A percentile compares a stretch with the other conserved stretches of the same genome.
These are phyloP conservation scores for Sphaerulina vaccinii DNA, from an alignment of 2,329 filamentous ascomycete genomes.

Conservation along the genomic window DNA sequence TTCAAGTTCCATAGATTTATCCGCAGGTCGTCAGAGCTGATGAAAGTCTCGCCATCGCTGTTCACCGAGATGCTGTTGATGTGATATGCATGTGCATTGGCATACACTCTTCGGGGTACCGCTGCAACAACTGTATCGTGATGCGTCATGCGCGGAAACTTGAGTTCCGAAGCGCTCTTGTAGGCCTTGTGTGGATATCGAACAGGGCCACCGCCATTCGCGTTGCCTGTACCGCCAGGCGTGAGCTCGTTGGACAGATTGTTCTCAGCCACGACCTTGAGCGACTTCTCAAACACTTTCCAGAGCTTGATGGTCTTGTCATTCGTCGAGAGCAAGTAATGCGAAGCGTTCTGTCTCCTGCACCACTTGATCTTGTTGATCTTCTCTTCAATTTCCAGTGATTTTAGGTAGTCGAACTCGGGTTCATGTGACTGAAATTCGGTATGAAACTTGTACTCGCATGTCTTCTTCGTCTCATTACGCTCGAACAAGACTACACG, in stretches of 20 bases:
- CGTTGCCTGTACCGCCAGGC: slow-evolving; percentile 60
- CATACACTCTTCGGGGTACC: slow-evolving; percentile 91
- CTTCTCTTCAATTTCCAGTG: slow-evolving; percentile 98
- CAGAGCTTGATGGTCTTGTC: slow-evolving; percentile 99
- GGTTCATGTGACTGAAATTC: slow-evolving; percentile 99
- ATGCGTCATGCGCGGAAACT: slow-evolving; percentile 92
- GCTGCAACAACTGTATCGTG: slow-evolving; percentile 98
- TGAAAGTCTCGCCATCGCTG: slow-evolving; percentile 98
- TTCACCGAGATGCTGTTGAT: slow-evolving; percentile 99
- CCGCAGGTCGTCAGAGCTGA: slow-evolving; percentile 94
- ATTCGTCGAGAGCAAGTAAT: slow-evolving; percentile 97
- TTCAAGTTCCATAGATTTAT: slow-evolving; percentile 99
- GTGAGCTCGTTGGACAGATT: slow-evolving; percentile 95
- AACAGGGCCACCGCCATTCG: slow-evolving; percentile 74
- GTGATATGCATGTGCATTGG: slow-evolving; percentile 97
- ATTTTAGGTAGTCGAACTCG: slow-evolving; percentile 99
- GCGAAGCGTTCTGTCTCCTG: slow-evolving; percentile 93
- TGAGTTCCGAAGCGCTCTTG: slow-evolving; percentile 76
- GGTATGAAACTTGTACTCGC: slow-evolving; percentile 99
- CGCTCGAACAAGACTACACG: slow-evolving; percentile 84
- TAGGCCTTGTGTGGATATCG: slow-evolving; percentile 73
- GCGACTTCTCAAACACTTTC: slow-evolving; percentile 99
- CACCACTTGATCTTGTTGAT: slow-evolving; percentile 99
- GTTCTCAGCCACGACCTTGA: slow-evolving; percentile 98
- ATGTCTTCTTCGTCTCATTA: slow-evolving; percentile 99